Evolutionary conservation across 2,329 filamentous ascomycete species (phyloP).

Genomic region (Colletotrichum melonis): DNA sequence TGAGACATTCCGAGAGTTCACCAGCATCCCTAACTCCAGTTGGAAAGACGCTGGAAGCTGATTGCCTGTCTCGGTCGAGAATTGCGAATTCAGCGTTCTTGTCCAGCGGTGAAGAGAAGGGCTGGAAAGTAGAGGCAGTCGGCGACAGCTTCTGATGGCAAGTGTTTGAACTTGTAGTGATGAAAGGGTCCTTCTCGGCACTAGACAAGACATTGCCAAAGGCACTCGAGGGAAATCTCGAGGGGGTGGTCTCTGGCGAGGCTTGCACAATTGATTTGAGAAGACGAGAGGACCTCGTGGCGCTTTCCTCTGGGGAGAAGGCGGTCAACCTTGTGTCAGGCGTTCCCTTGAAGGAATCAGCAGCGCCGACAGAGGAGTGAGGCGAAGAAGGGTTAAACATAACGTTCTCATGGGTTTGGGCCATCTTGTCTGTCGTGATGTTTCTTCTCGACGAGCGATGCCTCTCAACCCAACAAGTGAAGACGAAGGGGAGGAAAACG

Average conservation of each 20-base stretch:
- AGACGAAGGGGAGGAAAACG: background rate
- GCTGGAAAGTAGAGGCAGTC: conserved; percentile 71
- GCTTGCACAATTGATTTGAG: conserved; percentile 46
- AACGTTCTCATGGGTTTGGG: conserved; percentile 1
- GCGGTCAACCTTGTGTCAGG: conserved; percentile 73
- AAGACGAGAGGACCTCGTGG: conserved; percentile 55
- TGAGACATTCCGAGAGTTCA: conserved; percentile 22
- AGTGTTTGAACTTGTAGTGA: conserved; percentile 51
- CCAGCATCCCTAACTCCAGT: background rate
- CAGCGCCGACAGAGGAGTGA: conserved; percentile 61
- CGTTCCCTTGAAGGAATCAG: conserved; percentile 70
- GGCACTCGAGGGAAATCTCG: conserved; percentile 40
- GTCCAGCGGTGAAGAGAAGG: conserved; percentile 48
- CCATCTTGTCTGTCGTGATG: conserved; percentile 1
- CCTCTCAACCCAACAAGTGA: background rate
- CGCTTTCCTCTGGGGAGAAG: conserved; percentile 71
- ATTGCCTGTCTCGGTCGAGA: background rate
- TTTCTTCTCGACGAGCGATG: background rate
- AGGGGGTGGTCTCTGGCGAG: conserved; percentile 43
- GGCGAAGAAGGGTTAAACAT: conserved; percentile 59
- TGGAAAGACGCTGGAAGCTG: background rate
- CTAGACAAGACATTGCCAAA: conserved; percentile 40
- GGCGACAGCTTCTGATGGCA: conserved; percentile 67
- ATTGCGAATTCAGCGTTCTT: background rate
- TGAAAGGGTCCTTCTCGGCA: conserved; percentile 65